phyloP scores from a whole-genome alignment of 1,284 basidiomycete genomes.

The Melampsora americana region DNA sequence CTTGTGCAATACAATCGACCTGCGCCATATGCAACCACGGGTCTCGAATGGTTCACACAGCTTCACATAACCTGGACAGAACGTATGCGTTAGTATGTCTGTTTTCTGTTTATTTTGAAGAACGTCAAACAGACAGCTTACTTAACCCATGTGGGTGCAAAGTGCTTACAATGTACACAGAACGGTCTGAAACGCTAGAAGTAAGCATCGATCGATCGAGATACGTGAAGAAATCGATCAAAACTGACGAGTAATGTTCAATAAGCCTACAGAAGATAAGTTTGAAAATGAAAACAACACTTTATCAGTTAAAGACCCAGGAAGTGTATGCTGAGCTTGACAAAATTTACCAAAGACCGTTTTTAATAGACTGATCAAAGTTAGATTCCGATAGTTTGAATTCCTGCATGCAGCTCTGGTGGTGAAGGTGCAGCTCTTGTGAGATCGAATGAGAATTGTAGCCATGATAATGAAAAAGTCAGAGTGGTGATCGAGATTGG shows the following conservation, averaged over 20 bases:
- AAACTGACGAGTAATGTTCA: conserved; percentile 40
- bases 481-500: too few relatives aligned
- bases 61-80: conserved; percentile 11
- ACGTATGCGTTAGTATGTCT: background rate
- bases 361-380: conserved; percentile 11
- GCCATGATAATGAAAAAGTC: too few relatives aligned
- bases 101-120: background rate
- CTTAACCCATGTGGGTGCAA: conserved; percentile 36
- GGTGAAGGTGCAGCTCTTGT: background rate
- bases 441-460: too few relatives aligned
- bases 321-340: background rate
- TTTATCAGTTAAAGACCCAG: background rate
- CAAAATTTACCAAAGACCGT: conserved; percentile 28
- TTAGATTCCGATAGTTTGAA: conserved; percentile 31
- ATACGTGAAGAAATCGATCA: background rate
- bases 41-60: conserved; percentile 20
- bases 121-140: background rate
- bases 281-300: background rate
- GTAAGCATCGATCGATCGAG: background rate
- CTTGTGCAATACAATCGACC: conserved; percentile 43
- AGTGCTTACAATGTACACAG: conserved; percentile 38
- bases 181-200: conserved; percentile 19
- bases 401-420: conserved; percentile 12
- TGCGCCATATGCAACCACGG: conserved; percentile 15
- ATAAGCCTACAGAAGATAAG: conserved; percentile 19